Evolutionary conservation across 2,329 filamentous ascomycete genomes (phyloP), one percentile per base, ranked within the genome.

Genomic region (Penicillium aurantiogriseum): DNA sequence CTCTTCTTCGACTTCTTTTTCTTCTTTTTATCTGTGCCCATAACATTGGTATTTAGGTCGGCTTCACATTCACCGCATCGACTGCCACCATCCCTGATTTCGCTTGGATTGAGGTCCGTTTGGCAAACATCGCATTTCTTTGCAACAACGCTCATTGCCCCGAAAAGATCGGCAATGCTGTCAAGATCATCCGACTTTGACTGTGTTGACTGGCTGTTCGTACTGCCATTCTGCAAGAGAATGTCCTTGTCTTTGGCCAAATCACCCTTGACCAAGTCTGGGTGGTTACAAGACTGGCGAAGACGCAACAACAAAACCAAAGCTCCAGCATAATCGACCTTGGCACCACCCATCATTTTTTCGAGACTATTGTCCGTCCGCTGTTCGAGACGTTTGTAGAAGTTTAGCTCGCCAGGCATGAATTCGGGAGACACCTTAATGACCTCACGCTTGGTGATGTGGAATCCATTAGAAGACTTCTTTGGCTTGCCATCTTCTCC

Each of bases 241-340:
- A 91, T 90, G 68, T 97, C 94, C 67, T 88, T 91, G 71, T 99
- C 94, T 63, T 90, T 90, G 54, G 88, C 88, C 56, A 97, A 81
- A 69, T 95, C 93, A 62, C 88, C 88, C 63, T 91, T 90, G 13
- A 96, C 88, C 45, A 99, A 81, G 63, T 91, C 88, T 0, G 92
- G 92, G 71, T 99, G 94, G 69, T 99, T 96, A 74, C 94, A 99
- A 21, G 92, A 90, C 74, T 99, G 94, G 58, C 94, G 85, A 59
- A 99, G 80, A 39, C 94, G 88, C 55, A 99, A 79, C n/a, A 99
- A 84, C 59, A 99, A 79, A 13, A 96, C 92, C 69, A 99, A 85
- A 19, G 94, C 94, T 67, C 92, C 95, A 57, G 95, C 93, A 71
- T 97, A 97, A 77, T 92, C 95, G 52, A 92, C 79, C 69, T 90